A percentile compares a stretch with the other conserved stretches of the same genome.
Conservation (phyloP, 768 basidiomycete genomes). For the Tremella yokohamensis region DNA sequence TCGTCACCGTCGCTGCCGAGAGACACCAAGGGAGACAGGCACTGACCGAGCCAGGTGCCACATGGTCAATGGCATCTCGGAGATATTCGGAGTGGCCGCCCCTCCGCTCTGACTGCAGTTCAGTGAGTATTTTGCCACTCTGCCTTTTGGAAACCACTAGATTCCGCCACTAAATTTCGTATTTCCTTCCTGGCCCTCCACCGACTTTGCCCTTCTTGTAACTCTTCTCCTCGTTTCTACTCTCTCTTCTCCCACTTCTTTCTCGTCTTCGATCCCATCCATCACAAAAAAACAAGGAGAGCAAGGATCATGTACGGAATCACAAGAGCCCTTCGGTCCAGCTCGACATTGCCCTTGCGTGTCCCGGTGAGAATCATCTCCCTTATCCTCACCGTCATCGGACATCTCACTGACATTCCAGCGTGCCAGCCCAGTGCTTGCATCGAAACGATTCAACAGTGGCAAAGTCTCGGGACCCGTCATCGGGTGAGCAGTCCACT, state of each 20-base stretch:
- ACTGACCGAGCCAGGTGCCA: constrained; percentile 1
- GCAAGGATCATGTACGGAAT: constrained; percentile 18
- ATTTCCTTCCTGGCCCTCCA: not conserved
- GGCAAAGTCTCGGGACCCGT: constrained; percentile 71
- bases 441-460: constrained; percentile 81
- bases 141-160: not conserved
- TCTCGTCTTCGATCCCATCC: not conserved
- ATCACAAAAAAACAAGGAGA: not conserved
- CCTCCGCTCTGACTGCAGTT: not conserved
- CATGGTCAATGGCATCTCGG: not conserved
- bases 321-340: constrained; percentile 17
- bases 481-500: constrained; percentile 31
- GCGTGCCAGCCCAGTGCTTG: constrained; percentile 50
- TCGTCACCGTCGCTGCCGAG: no score
- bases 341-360: constrained; percentile 6
- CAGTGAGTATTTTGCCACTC: not conserved
- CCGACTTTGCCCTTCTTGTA: not conserved
- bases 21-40: no score
- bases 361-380: not conserved
- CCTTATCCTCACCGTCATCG: no score
- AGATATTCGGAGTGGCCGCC: not conserved
- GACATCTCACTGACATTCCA: not conserved
- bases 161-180: constrained; percentile 1
- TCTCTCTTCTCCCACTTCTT: not conserved
- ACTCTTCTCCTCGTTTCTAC: constrained; percentile 1